phyloP scores from a whole-genome alignment of 2,329 filamentous ascomycete species.

The Paecilomyces dactylethromorphus region DNA sequence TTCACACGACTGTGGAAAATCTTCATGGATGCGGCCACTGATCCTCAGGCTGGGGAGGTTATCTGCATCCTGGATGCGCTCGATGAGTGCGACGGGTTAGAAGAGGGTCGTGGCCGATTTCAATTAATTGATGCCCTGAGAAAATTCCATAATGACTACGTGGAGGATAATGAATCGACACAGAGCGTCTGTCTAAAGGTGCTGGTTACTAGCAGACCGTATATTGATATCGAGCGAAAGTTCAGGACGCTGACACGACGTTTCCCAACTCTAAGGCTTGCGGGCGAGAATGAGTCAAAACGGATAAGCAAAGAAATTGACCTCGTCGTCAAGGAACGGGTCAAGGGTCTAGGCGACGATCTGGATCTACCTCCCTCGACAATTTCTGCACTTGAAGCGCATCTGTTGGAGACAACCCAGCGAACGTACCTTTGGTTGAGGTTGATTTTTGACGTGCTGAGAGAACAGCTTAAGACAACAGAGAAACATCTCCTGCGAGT shows the following conservation, averaged over 20 bases:
- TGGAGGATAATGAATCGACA: background rate
- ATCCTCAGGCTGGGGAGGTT: conserved; percentile 14
- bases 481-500: conserved; percentile 11
- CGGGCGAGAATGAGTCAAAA: conserved; percentile 12
- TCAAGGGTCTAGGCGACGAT: conserved; percentile 10
- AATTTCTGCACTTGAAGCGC: conserved; percentile 10
- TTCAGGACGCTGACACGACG: conserved; percentile 7
- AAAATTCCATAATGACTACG: conserved; percentile 13
- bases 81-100: conserved; percentile 29
- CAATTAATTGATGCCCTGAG: conserved; percentile 17
- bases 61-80: conserved; percentile 37
- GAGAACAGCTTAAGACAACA: conserved; percentile 6
- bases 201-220: conserved; percentile 22
- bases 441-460: conserved; percentile 26
- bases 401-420: conserved; percentile 22
- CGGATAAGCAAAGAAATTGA: conserved; percentile 17
- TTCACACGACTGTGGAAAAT: conserved; percentile 26
- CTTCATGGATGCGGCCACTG: conserved; percentile 10
- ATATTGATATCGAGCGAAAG: conserved; percentile 9
- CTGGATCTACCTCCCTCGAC: conserved; percentile 10
- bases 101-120: conserved; percentile 6
- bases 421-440: conserved; percentile 38
- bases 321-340: conserved; percentile 13
- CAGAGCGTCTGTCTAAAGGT: conserved; percentile 25
- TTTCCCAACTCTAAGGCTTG: conserved; percentile 12